A percentile compares a stretch with the other conserved stretches of the same genome.
Conservation (phyloP, 345 rosid genomes). For the Eucalyptus sp. region DNA sequence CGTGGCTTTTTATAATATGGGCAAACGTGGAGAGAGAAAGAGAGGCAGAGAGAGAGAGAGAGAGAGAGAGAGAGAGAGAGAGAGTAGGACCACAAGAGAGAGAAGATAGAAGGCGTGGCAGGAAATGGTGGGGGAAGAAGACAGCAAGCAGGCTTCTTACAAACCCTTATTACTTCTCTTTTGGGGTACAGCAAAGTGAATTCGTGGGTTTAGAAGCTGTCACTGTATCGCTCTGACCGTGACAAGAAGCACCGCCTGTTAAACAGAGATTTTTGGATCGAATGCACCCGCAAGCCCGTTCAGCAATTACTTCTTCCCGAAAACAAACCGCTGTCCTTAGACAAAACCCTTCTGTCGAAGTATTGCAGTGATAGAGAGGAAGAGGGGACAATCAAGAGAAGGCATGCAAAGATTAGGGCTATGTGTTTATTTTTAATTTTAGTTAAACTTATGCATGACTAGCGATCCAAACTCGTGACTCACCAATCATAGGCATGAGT, state of each 20-base stretch:
- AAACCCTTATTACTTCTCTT: slow-evolving; percentile 5
- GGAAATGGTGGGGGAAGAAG: not conserved
- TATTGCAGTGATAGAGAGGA: not conserved
- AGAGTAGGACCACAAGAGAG: not conserved
- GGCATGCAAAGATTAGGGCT: not conserved
- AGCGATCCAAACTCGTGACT: not conserved
- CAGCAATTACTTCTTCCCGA: not conserved
- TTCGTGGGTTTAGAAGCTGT: not conserved
- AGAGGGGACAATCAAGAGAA: not conserved
- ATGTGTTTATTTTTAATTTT: not conserved
- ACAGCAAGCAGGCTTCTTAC: not conserved
- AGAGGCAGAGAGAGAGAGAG: not conserved
- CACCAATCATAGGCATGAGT: not conserved
- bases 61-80: not conserved
- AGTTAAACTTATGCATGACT: not conserved
- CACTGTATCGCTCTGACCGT: not conserved
- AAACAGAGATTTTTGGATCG: not conserved
- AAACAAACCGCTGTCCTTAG: not conserved
- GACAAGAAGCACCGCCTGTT: not conserved
- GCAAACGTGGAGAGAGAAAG: not conserved
- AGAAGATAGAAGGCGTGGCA: not conserved
- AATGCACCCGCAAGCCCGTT: not conserved
- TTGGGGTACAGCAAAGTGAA: slow-evolving; percentile 23
- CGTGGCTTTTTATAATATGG: not conserved
- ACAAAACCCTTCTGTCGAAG: not conserved